Base-by-base conservation (phyloP, 805 yeast species). In the Kazachstania viticola region DNA sequence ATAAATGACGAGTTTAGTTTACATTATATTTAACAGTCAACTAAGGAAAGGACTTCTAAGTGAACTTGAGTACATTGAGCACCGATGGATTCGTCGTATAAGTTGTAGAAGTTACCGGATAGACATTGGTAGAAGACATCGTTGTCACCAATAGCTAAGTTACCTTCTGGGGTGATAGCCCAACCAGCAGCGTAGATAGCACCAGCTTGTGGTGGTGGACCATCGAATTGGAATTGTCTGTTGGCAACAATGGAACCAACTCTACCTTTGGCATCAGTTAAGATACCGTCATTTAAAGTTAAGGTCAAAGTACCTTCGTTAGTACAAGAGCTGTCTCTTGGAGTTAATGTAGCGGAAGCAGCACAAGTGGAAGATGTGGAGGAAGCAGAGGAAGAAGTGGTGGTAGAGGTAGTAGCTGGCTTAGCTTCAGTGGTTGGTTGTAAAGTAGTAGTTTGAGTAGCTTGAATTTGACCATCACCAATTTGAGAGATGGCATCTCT, bases 171-270 rank as follows among this genome's bases (percentile, higher is more conserved):
- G 31, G 71, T 61, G 37, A 72, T 62, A 31, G 73, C 64, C 79
- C 77, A 71, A 38, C 79, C 78, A 29, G 68, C 71, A 41, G 80
- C 77, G 48, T 67, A 71, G 45, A 72, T 64, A 30, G 77, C 63
- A 49, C 78, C 79, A 21, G 75, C 79, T 64, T 76, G 83, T 43
- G 83, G 82, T 55, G 81, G 78, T 36, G 81, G 81, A 48, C 82
- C 82, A 53, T 77, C 82, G 51, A 75, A 75, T 61, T 75, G 83
- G 69, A 76, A 74, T 61, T 77, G 84, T 62, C 76, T 65, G 73
- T 75, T 75, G 30, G 81, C 69, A 37, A 76, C 83, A 55, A 76
- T 73, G 30, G 82, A 68, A 42, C 83, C 83, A 42, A 76, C 58
- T 67, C 84, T 72, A 28, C 75, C 77, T 41, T 61, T 46, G 18